A percentile compares a stretch with the other conserved stretches of the same genome.
These are phyloP conservation scores for Cordia subcordata DNA, from an alignment of 257 asterid species.

Conservation along the genomic window DNA sequence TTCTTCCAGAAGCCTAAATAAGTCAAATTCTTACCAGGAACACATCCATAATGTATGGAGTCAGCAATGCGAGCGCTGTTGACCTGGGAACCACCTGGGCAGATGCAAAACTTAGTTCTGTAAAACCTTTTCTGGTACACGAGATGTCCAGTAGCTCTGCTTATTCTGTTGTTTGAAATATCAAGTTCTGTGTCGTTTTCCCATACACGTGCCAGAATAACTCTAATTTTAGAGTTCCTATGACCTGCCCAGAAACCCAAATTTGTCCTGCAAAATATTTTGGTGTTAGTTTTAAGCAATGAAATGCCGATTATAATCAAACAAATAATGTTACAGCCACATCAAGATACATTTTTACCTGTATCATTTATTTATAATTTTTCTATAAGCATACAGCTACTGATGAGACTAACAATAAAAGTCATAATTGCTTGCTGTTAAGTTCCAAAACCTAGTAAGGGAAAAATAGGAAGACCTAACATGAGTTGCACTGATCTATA, in stretches of 20 bases:
- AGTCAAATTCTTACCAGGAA: constrained; percentile 71
- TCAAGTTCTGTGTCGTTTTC: constrained; percentile 96
- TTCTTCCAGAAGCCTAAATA: constrained; percentile 1
- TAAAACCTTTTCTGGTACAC: constrained; percentile 89
- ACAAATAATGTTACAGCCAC: background rate
- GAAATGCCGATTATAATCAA: background rate
- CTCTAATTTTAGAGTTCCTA: constrained; percentile 92
- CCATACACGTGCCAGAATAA: constrained; percentile 88
- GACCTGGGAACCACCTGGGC: constrained; percentile 99
- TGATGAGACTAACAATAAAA: no score
- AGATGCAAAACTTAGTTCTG: constrained; percentile 85
- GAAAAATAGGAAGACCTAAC: no score
- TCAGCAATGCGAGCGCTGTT: constrained; percentile 98
- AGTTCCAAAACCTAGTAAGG: no score
- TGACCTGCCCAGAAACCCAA: constrained; percentile 99
- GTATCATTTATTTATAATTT: no score
- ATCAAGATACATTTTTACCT: no score
- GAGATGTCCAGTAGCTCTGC: constrained; percentile 82
- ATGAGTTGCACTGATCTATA: no score
- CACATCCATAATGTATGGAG: constrained; percentile 95
- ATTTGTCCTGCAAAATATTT: constrained; percentile 55
- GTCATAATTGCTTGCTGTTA: no score
- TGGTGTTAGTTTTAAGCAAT: no score
- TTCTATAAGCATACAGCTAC: no score
- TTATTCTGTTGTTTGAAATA: constrained; percentile 77